Base-by-base conservation (phyloP, 2,329 filamentous ascomycete species). In the Coniochaeta pulveracea region DNA sequence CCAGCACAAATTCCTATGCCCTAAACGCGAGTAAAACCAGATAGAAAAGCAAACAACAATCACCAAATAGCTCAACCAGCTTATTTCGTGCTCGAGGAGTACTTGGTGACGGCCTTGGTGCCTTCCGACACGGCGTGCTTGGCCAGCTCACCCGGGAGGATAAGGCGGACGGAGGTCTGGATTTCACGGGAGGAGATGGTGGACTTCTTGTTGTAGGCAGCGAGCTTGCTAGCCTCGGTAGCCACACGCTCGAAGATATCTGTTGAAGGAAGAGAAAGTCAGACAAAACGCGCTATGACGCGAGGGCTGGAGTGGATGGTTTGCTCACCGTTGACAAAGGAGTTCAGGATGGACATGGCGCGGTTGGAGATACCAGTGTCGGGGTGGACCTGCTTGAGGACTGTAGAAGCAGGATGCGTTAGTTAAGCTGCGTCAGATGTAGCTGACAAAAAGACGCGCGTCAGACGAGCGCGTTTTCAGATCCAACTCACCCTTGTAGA, bases 151-250 rank as follows among this genome's bases (percentile, higher is more conserved):
- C 91, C 91, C 29, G 91, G 91, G 35, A 98, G 82, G 66, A 98
- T 98, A 42, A 98, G 79, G 48, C 91, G 83, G 51, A 98, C 91
- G 64, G 91, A 95, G 51, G 91, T 98, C 76, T 98, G 91, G 59
- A 98, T 98, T 71, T 98, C 91, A 57, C 91, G 83, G 48, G 91
- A 96, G 35, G 89, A 96, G 68, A 98, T 98, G 60, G 91, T 98
- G 33, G 89, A 96, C 77, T 98, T 98, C 83, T 96, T 98, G 82
- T 98, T 98, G 76, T 98, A 98, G 44, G 91, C 91, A 50, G 91
- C 91, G 41, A 98, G 81, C 81, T 98, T 98, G 60, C 85, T 94
- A 34, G 91, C 91, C 69, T 98, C 91, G 39, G 91, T 95, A 46
- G 91, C 91, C 50, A 98, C 89, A 52, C 91, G 88, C 80, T 98